These are phyloP conservation scores for Nothopassalora personata DNA, from an alignment of 2,329 filamentous ascomycete species.

Conservation along the genomic window DNA sequence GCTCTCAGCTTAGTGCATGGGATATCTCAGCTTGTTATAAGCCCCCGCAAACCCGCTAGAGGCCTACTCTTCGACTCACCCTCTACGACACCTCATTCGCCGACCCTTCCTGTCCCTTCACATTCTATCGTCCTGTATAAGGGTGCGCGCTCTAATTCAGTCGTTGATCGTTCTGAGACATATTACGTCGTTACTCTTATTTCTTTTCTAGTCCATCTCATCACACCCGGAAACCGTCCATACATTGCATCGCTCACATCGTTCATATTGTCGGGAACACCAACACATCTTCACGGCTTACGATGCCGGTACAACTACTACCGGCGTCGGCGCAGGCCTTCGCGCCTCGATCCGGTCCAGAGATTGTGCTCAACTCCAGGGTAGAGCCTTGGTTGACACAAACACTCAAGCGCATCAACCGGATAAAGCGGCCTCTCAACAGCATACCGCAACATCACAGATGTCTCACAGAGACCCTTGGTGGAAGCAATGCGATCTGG, in stretches of 20 bases:
- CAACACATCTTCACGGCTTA: constrained; percentile 27
- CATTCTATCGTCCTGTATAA: constrained; percentile 18
- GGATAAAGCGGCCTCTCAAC: constrained; percentile 94
- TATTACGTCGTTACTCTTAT: constrained; percentile 24
- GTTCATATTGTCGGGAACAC: constrained; percentile 18
- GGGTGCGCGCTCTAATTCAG: constrained; percentile 26
- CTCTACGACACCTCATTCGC: constrained; percentile 23
- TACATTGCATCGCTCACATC: constrained; percentile 28
- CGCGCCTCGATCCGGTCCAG: constrained; percentile 87
- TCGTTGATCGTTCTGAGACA: constrained; percentile 26
- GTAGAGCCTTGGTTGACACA: constrained; percentile 95
- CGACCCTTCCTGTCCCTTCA: constrained; percentile 20
- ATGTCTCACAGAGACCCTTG: constrained; percentile 91
- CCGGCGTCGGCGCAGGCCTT: constrained; percentile 95
- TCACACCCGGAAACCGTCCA: constrained; percentile 22
- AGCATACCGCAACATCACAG: constrained; percentile 91
- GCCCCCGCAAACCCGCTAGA: constrained; percentile 1
- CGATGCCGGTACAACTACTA: constrained; percentile 87
- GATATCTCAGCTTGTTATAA: constrained; percentile 9
- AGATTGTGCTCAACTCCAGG: constrained; percentile 87
- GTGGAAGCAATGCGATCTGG: constrained; percentile 87
- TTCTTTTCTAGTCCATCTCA: constrained; percentile 17
- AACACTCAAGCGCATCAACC: constrained; percentile 93
- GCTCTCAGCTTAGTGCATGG: constrained; percentile 12
- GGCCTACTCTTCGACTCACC: not conserved